phyloP scores from a whole-genome alignment of 2,329 filamentous ascomycete species.

The Stylonectria norvegica region DNA sequence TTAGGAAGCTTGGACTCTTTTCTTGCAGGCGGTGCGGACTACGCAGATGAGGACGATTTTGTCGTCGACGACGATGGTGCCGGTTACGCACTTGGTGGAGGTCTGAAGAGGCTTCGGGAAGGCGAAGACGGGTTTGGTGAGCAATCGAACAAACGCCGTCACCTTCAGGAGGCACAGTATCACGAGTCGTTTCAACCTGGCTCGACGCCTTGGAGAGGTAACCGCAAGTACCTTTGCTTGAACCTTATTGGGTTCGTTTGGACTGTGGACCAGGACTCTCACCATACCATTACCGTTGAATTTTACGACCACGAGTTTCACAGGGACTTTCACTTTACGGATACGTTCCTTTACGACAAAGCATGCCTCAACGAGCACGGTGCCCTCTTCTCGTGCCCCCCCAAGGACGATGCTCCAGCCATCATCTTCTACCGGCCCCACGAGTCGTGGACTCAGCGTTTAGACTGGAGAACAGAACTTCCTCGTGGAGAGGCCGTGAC shows the following conservation, averaged over 20 bases:
- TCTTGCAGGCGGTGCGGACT: conserved; percentile 55
- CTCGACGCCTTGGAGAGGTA: conserved; percentile 92
- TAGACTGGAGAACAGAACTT: conserved; percentile 87
- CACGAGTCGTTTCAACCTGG: conserved; percentile 91
- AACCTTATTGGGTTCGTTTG: conserved; percentile 94
- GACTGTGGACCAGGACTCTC: conserved; percentile 92
- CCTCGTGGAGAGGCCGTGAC: conserved; percentile 82
- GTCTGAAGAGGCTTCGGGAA: conserved; percentile 49
- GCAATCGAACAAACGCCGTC: conserved; percentile 47
- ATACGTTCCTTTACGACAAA: conserved; percentile 94
- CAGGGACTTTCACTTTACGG: conserved; percentile 95
- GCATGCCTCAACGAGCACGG: conserved; percentile 86
- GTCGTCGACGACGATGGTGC: conserved; percentile 94
- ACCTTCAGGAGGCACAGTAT: conserved; percentile 57
- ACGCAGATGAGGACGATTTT: conserved; percentile 68
- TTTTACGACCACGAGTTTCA: conserved; percentile 95
- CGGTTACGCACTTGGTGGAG: conserved; percentile 66
- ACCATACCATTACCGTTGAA: conserved; percentile 92
- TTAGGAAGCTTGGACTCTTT: conserved; percentile 79
- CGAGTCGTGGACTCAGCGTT: conserved; percentile 89
- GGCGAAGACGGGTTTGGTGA: conserved; percentile 50
- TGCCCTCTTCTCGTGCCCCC: conserved; percentile 77
- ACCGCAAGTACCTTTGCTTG: conserved; percentile 87
- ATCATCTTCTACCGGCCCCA: conserved; percentile 95
- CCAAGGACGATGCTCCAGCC: conserved; percentile 63